A percentile compares a stretch with the other conserved stretches of the same genome.
Evolutionary conservation across 2,329 filamentous ascomycete species (phyloP).

Genomic region (Colletotrichum viniferum): DNA sequence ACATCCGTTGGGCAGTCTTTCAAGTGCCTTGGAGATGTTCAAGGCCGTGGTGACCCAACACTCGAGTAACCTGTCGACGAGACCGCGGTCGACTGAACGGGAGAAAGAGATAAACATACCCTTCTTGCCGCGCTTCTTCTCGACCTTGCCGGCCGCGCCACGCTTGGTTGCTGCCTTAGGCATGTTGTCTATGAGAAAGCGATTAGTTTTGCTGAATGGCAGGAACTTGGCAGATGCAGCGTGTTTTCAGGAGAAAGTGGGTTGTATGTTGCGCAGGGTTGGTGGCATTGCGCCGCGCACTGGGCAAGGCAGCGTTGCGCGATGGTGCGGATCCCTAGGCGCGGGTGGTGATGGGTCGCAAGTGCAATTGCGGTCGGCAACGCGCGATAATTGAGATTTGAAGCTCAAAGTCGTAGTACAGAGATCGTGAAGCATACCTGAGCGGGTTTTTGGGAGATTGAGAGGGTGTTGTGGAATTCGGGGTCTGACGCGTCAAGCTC

Average conservation of each 20-base stretch:
- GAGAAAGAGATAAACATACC: constrained; percentile 43
- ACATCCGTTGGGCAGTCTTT: background rate
- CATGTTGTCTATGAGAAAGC: constrained; percentile 47
- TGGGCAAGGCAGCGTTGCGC: background rate
- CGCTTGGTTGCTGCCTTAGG: constrained; percentile 64
- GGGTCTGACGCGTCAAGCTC: constrained; percentile 33
- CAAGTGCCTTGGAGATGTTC: background rate
- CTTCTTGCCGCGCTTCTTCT: constrained; percentile 65
- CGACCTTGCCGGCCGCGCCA: constrained; percentile 53
- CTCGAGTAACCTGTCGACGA: background rate
- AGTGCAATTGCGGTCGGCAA: constrained; percentile 41
- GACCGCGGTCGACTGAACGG: background rate
- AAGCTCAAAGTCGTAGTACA: constrained; percentile 36
- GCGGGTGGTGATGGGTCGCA: constrained; percentile 31
- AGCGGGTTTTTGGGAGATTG: constrained; percentile 24
- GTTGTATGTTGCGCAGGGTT: background rate
- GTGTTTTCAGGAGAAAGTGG: background rate
- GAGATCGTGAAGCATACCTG: constrained; percentile 39
- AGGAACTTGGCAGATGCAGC: background rate
- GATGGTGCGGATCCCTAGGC: constrained; percentile 24
- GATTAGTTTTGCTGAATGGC: constrained; percentile 29
- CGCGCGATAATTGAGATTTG: constrained; percentile 34
- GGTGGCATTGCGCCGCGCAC: background rate
- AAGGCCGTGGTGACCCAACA: background rate
- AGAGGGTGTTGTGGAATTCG: constrained; percentile 30